Base-by-base conservation (phyloP, 805 yeast species). In the Pichia pseudocactophila region DNA sequence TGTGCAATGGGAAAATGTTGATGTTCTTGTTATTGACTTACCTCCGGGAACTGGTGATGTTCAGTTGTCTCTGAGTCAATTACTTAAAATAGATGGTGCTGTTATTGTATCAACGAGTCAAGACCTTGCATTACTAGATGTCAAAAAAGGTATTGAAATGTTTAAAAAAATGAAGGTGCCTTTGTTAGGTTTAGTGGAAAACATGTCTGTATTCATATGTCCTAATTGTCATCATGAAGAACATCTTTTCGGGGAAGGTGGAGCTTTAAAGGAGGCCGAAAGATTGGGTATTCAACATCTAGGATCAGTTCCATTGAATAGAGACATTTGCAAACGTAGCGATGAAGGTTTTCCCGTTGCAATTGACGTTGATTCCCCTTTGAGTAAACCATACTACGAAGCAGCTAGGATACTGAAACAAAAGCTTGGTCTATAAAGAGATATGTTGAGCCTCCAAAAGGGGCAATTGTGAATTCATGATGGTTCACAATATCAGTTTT, bases 41-140 rank as follows among this genome's bases (percentile, higher is more conserved):
- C 95, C 95, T 0, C 95, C 95, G 0, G 95, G 95, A 2, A 86
- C 95, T 0, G 95, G 95, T 16, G 95, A 86, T 56, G 80, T 84
- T 0, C 95, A 86, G 54, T 66, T 86, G 42, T 82, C 94, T 0
- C 68, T 86, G n/a, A 78, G 87, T 22, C 95, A 86, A 59, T 82
- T 78, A 52, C 58, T 82, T n/a, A 70, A 71, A 36, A 74, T 86
- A 0, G 82, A 79, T 51, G 95, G 95, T 0, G 86, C 94, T 0
- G 72, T 86, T 1, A 75, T 86, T 31, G 95, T 86, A 1, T 77
- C 88, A 0, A 86, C 95, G 0, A 90, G 94, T 0, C 95, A 86
- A 57, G 95, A 86, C 49, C 74, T 86, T 33, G 95, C 95, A 0
- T 59, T 85, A 20, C 69, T 80, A 6, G 95, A 86, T 56, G 94